Base-by-base conservation (phyloP, 2,329 filamentous ascomycete species). In the Leptoxyphium fumago region DNA sequence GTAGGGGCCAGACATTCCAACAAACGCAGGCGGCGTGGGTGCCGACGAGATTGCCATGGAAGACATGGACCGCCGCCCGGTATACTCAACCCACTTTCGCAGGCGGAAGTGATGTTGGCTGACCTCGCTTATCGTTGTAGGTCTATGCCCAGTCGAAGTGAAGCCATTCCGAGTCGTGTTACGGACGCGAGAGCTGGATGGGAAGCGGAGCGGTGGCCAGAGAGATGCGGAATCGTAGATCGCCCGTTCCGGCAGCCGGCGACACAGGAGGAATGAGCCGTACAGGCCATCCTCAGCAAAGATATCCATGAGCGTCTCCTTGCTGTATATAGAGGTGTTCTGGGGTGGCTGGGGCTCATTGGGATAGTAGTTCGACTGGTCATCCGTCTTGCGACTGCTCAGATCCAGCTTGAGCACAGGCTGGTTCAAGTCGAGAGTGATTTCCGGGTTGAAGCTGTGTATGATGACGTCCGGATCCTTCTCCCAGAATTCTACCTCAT, bases 121-220 rank as follows among this genome's bases (percentile, higher is more conserved):
- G 13, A 84, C 70, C 46, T 88, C 73, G 2, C 63, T 63, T 5
- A 77, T 67, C 2, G 58, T 61, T 10, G 61, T 62, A 2, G 82
- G 76, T 29, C 65, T 65, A 46, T 73, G 69, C 2, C 63, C 67
- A 15, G 54, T 54, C 28, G 67, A 64, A 10, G 62, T 61, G 47
- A 67, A 71, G 5, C 66, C 61, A 39, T 62, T 58, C 1, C 64
- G 57, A n/a, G 64, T 65, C 29, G 68, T 62, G 53, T 70, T 74
- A 43, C 73, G 67, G 4, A 75, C 71, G 18, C 78, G 77, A 17
- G 76, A 64, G 1, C 61, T 54, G 2, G 80, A 74, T 0, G 85
- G 86, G 10, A 94, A 74, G 0, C 68, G 72, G 0, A 72, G 68
- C 0, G 87, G 82, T 7, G 87, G 87, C 87, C 87, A 94, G 9